phyloP scores from a whole-genome alignment of 2,329 filamentous ascomycete species.

The Botrytis cinerea region DNA sequence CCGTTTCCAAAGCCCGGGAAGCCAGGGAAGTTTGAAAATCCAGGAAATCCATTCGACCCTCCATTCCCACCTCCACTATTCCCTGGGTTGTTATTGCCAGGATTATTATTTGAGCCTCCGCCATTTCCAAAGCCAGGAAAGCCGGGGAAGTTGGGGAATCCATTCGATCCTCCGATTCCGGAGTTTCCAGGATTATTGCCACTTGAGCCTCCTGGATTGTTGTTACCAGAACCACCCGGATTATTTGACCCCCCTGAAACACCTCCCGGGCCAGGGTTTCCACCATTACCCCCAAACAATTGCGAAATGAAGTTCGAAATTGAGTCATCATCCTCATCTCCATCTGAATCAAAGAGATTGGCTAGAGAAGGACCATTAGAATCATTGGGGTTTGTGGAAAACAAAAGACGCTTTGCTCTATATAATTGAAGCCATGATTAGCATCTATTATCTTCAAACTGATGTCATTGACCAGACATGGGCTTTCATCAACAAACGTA shows the following conservation, averaged over 20 bases:
- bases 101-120: background rate
- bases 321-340: background rate
- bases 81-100: background rate
- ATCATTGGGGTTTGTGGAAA: background rate
- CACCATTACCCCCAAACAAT: background rate
- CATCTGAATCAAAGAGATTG: background rate
- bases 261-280: background rate
- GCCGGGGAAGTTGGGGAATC: background rate
- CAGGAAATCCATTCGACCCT: background rate
- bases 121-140: background rate
- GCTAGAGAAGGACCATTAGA: background rate
- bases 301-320: constrained; percentile 4
- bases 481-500: background rate
- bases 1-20: background rate
- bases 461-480: background rate
- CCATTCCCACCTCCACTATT: background rate
- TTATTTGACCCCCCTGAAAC: background rate
- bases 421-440: background rate
- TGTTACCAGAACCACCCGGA: background rate
- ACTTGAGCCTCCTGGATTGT: background rate
- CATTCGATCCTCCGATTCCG: background rate
- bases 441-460: too few species aligned
- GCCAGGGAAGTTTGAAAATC: background rate
- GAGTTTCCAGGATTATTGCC: background rate
- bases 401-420: background rate